Conservation (phyloP, 2,329 filamentous ascomycete genomes). For the Hypoxylon sp. region DNA sequence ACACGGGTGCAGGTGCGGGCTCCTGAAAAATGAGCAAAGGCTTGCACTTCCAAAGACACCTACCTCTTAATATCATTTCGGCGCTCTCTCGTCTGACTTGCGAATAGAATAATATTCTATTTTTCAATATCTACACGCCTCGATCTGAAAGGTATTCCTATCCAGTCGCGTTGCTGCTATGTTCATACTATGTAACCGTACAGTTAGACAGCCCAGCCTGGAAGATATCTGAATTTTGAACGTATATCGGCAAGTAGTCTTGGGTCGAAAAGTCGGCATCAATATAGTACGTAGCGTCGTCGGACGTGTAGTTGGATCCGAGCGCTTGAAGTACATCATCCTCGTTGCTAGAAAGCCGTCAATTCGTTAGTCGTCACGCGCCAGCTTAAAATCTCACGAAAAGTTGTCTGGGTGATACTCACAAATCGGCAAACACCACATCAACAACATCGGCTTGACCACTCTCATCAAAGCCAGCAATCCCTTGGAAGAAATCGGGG, state of each 20-base stretch:
- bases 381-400: neutral
- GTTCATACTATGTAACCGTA: slow-evolving; percentile 33
- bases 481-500: slow-evolving; percentile 60
- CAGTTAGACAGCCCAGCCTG: slow-evolving; percentile 50
- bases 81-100: too few relatives aligned
- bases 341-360: slow-evolving; percentile 47
- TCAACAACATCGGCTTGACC: slow-evolving; percentile 58
- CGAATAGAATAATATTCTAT: too few relatives aligned
- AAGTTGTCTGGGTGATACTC: slow-evolving; percentile 32
- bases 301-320: slow-evolving; percentile 47
- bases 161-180: too few relatives aligned
- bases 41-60: too few relatives aligned
- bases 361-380: neutral
- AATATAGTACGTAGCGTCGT: slow-evolving; percentile 51
- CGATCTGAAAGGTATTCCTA: too few relatives aligned
- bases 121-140: too few relatives aligned
- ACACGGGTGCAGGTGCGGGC: too few relatives aligned
- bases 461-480: slow-evolving; percentile 56
- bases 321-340: slow-evolving; percentile 49
- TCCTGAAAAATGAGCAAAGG: too few relatives aligned
- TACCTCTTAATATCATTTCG: too few relatives aligned
- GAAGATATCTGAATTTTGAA: slow-evolving; percentile 48
- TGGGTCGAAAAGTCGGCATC: slow-evolving; percentile 51
- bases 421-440: slow-evolving; percentile 63
- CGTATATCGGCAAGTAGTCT: slow-evolving; percentile 53